Conservation (phyloP, 169 alveolate species). For the Perkinsus chesapeaki region DNA sequence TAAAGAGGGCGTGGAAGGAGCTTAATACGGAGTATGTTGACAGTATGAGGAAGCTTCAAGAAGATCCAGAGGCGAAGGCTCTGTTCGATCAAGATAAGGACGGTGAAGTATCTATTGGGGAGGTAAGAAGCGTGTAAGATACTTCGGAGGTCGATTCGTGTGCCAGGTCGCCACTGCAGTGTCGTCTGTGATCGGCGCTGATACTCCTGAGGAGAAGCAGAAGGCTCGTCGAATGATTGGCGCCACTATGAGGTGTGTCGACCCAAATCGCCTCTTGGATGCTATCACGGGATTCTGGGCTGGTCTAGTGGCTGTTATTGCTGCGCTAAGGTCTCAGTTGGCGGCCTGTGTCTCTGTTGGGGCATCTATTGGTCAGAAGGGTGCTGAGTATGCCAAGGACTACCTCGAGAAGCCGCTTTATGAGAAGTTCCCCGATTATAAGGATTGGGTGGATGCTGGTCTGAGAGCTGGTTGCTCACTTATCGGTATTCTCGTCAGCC, state of each 20-base stretch:
- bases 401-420: background rate
- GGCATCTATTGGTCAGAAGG: background rate
- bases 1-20: background rate
- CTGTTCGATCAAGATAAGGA: background rate
- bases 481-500: background rate
- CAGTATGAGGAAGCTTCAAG: background rate
- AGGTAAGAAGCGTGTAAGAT: background rate
- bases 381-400: background rate
- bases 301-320: background rate
- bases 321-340: background rate
- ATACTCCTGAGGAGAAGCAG: background rate
- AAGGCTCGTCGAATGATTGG: background rate
- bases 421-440: background rate
- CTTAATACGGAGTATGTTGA: background rate
- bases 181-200: background rate
- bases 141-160: background rate
- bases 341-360: background rate
- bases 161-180: background rate
- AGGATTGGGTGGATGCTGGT: background rate
- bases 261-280: background rate
- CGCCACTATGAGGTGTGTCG: background rate
- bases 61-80: background rate
- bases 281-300: background rate
- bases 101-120: background rate
- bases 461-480: background rate